Evolutionary conservation across 305 asterid genomes (phyloP), one percentile per base, ranked within the genome.

Genomic region (Withania somnifera): DNA sequence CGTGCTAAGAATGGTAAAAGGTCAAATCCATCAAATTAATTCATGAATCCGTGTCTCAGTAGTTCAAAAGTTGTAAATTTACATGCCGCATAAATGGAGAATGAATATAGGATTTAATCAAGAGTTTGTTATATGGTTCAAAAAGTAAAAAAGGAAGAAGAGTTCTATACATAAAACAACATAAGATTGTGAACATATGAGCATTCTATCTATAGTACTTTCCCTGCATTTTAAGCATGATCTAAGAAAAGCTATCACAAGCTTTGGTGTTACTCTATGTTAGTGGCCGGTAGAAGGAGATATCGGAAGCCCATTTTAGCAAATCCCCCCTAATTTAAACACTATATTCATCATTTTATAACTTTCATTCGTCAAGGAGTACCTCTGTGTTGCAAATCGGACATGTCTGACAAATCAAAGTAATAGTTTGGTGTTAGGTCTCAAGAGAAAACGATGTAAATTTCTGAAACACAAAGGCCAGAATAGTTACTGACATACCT

Each of bases 321-420:
- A 71, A 71, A 71, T 45, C 57, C 7, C 38, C 22, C 14, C 11
- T 36, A 20, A 45, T 24, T 24, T 71, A 47, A 71, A 80, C 77
- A 11, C 75, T 77, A 34, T 64, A 76, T 82, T 51, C 67, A 64
- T 42, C 61, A 47, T 34, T 76, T 40, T 24, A 28, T 52, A 50
- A 19, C 64, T 88, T n/a, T 40, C 87, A 87, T 86, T 87, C 90
- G 36, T 89, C 90, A 42, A 88, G 89, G 83, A 87, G 86, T 50
- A 92, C 97, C 89, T 91, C 97, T 9, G 89, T 80, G 86, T 91
- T 94, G 94, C 98, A 92, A 83, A 94, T 87, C 0, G 98, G 98
- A 87, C 98, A 94, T 13, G 90, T 79, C 91, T 89, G 85, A 56
- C 22, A 85, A 40, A 22, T 22, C 57, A 63, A 15, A 51, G 66